Evolutionary conservation across 2,329 filamentous ascomycete genomes (phyloP), one percentile per base, ranked within the genome.

Genomic region (Botryotinia calthae): DNA sequence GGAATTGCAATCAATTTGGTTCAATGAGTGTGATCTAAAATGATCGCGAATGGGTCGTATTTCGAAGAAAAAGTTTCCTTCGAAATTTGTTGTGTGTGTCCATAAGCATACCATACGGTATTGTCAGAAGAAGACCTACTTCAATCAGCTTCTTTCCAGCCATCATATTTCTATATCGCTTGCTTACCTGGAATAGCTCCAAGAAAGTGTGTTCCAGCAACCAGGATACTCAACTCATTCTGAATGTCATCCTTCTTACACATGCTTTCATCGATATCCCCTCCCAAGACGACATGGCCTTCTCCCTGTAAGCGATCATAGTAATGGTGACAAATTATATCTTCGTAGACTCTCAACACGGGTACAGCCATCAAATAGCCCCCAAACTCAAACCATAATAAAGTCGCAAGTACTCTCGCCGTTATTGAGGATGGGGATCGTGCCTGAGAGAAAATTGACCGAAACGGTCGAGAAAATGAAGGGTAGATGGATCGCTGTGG

Each of bases 261-360:
- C 67, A 80, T 62, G 14, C 61, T 74, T 75, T 84, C 83, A 44
- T 82, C 79, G 44, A 84, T 82, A 7, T 74, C 42, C 28, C 69
- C 74, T 9, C 73, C 71, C 16, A 77, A 72, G 8, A 74, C 73
- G 56, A 80, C 78, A 63, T 77, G 75, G 16, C 72, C 78, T 8
- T 70, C 72, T 28, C 77, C 77, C 34, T 76, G 58, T 25, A 77
- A 56, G 28, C 73, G 51, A 25, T 78, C 74, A 63, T 79, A 80
- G 70, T 83, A 83, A 71, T 82, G 80, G 66, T 81, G 82, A 74
- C 83, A 84, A 42, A 83, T 76, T 31, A 83, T 81, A 74, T 83
- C 81, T 73, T 84, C 83, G 51, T 79, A 80, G 40, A 82, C 77
- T 67, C 82, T 79, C 9, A 81, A 79, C 61, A 75, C 74, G 16